A percentile compares a stretch with the other conserved stretches of the same genome.
phyloP scores from a whole-genome alignment of 148 eudicot species.

The Tetragonia tetragonoides region DNA sequence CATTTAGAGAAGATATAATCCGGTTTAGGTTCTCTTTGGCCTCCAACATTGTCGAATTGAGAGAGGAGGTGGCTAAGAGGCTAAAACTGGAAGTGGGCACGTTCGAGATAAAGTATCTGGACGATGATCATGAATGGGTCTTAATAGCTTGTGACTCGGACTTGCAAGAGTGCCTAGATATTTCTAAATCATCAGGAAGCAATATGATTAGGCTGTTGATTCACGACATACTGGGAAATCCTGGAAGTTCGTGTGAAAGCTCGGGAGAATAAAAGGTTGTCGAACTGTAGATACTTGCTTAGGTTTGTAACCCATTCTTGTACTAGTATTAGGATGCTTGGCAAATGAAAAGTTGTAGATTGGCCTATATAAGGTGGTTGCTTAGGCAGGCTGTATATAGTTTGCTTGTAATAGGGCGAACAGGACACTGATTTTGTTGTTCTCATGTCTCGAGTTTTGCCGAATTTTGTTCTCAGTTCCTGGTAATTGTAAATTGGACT shows the following conservation, averaged over 20 bases:
- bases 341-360: slow-evolving; percentile 16
- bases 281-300: slow-evolving; percentile 36
- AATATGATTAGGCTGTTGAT: slow-evolving; percentile 55
- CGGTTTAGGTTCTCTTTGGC: slow-evolving; percentile 55
- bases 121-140: slow-evolving; percentile 85
- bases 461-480: slow-evolving; percentile 15
- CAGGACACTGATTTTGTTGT: slow-evolving; percentile 14
- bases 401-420: slow-evolving; percentile 24
- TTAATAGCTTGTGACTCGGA: slow-evolving; percentile 67
- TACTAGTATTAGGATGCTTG: slow-evolving; percentile 26
- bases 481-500: slow-evolving; percentile 17
- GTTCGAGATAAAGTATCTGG: slow-evolving; percentile 77
- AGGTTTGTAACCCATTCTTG: slow-evolving; percentile 36
- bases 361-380: slow-evolving; percentile 10
- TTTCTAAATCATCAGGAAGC: slow-evolving; percentile 54
- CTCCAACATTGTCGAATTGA: slow-evolving; percentile 53
- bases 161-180: slow-evolving; percentile 67
- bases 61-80: slow-evolving; percentile 75
- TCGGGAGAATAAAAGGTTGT: slow-evolving; percentile 38
- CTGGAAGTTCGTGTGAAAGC: slow-evolving; percentile 67
- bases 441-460: slow-evolving; percentile 12
- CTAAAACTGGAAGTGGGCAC: slow-evolving; percentile 70
- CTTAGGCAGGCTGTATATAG: slow-evolving; percentile 34
- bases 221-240: slow-evolving; percentile 51
- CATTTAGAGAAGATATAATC: slow-evolving; percentile 74